Conservation (phyloP, 768 basidiomycete species). For the Phylloporus rhodoxanthus region DNA sequence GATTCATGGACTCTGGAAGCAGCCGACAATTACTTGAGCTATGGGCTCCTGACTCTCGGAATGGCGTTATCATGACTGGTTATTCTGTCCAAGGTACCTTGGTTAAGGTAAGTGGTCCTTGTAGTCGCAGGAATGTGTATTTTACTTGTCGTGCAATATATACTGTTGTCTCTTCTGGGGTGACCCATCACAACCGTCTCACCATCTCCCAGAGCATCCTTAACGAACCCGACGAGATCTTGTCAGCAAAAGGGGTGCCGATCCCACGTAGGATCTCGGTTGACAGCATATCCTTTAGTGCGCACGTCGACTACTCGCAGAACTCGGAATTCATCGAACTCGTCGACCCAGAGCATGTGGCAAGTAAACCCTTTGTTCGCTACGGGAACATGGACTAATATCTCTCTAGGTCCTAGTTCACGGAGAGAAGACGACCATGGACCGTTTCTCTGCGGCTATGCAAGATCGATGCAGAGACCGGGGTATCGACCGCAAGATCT, state of each 20-base stretch:
- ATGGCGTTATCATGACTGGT: slow-evolving; percentile 90
- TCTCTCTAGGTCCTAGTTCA: slow-evolving; percentile 75
- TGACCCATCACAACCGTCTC: slow-evolving; percentile 3
- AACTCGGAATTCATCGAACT: slow-evolving; percentile 94
- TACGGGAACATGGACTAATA: background rate
- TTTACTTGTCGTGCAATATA: slow-evolving; percentile 10
- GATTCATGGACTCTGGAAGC: slow-evolving; percentile 84
- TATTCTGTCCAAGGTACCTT: slow-evolving; percentile 95
- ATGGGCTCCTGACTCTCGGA: slow-evolving; percentile 92
- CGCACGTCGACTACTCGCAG: slow-evolving; percentile 93
- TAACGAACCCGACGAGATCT: slow-evolving; percentile 89
- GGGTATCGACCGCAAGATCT: slow-evolving; percentile 89
- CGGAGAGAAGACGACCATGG: slow-evolving; percentile 90
- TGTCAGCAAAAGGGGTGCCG: slow-evolving; percentile 61
- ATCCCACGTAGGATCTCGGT: slow-evolving; percentile 87
- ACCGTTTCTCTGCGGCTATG: slow-evolving; percentile 76
- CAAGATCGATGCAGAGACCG: slow-evolving; percentile 76
- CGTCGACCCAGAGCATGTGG: slow-evolving; percentile 85
- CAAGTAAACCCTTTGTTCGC: slow-evolving; percentile 33
- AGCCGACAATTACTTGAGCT: slow-evolving; percentile 90
- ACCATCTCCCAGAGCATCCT: slow-evolving; percentile 65
- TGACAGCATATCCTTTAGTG: slow-evolving; percentile 91
- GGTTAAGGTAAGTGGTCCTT: slow-evolving; percentile 79
- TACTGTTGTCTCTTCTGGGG: background rate
- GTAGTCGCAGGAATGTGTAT: slow-evolving; percentile 15